Conservation (phyloP, 2,329 filamentous ascomycete species). For the Xylaria sp. region DNA sequence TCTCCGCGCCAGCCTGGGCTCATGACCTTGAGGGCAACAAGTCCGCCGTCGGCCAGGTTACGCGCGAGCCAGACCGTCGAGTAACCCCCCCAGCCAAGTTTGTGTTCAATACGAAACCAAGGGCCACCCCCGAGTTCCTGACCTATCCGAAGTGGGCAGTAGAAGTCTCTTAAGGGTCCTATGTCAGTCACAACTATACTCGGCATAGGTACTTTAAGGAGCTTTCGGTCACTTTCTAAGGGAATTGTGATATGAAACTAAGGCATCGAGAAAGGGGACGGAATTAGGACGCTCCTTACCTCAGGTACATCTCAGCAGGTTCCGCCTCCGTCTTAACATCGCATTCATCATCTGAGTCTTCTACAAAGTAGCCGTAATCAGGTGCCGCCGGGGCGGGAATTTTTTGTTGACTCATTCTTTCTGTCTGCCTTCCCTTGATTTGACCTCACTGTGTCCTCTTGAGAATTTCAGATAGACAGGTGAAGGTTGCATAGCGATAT, state of each 20-base stretch:
- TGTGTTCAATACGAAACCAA: constrained; percentile 1
- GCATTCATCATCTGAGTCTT: not conserved
- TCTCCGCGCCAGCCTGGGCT: not conserved
- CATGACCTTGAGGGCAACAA: constrained; percentile 2
- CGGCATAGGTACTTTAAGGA: too few relatives aligned
- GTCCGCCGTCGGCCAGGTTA: not conserved
- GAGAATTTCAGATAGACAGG: too few relatives aligned
- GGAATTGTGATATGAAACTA: not conserved
- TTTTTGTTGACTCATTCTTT: not conserved
- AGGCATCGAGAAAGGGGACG: not conserved
- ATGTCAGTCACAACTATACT: not conserved
- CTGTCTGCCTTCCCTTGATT: not conserved
- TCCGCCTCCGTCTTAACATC: not conserved
- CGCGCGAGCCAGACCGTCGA: constrained; percentile 10
- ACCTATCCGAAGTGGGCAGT: constrained; percentile 9
- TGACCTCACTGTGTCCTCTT: too few relatives aligned
- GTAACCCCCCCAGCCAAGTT: constrained; percentile 11
- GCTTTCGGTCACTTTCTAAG: not conserved
- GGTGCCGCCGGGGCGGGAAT: not conserved
- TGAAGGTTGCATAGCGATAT: not conserved
- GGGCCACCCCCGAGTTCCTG: not conserved
- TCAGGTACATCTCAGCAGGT: too few relatives aligned
- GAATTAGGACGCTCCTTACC: not conserved
- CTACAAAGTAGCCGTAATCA: not conserved
- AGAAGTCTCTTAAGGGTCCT: not conserved